Evolutionary conservation across 2,329 filamentous ascomycete genomes (phyloP).

Genomic region (Calonectria crousiana): DNA sequence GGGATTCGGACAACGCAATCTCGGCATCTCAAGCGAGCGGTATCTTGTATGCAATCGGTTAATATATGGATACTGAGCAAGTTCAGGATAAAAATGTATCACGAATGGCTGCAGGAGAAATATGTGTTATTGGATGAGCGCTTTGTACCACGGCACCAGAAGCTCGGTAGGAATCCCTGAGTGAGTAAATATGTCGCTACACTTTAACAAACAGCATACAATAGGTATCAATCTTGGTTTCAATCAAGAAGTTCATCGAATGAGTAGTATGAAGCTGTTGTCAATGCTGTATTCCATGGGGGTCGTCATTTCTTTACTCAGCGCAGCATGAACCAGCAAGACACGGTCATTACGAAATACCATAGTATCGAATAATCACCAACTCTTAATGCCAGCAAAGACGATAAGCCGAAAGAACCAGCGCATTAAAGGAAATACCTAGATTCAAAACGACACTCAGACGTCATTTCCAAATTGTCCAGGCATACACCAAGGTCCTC

Average conservation of each 20-base stretch:
- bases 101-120: neutral
- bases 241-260: neutral
- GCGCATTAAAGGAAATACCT: neutral
- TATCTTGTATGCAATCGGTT: neutral
- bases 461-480: neutral
- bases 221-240: neutral
- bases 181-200: neutral
- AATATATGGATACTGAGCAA: neutral
- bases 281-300: neutral
- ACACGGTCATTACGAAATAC: neutral
- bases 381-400: neutral
- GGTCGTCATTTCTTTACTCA: neutral
- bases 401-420: neutral
- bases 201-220: neutral
- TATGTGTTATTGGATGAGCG: neutral
- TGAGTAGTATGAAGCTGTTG: neutral
- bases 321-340: neutral
- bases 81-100: neutral
- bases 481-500: neutral
- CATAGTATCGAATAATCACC: neutral
- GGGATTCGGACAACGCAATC: neutral
- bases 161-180: neutral
- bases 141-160: neutral
- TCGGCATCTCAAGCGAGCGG: neutral
- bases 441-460: neutral